Evolutionary conservation across 768 basidiomycete species (phyloP), one percentile per base, ranked within the genome.

Genomic region (Chalciporus pseudorubinellus): DNA sequence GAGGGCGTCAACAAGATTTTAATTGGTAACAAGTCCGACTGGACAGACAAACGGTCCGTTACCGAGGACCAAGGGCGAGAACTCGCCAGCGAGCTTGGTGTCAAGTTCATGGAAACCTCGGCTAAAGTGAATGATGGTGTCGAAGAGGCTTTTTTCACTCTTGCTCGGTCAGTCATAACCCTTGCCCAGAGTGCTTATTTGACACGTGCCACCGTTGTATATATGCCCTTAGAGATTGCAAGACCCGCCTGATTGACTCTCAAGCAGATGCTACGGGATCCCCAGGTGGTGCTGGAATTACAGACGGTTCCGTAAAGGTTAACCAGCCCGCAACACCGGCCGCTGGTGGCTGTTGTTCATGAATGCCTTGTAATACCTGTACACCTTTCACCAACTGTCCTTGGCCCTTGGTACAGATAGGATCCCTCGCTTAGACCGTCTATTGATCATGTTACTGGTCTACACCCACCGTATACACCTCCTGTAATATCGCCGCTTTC

Each of bases 1-100:
- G 93, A 98, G 59, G 94, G 93, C 33, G 97, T 98, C 58, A 98
- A 98, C 84, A 98, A 98, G 83, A 92, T 99, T 55, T 84, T 98
- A 46, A 91, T 98, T 59, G 97, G 97, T 34, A 99, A 99, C 78
- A 99, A 99, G 72, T 98, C 90, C 39, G 97, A 99, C 71, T 97
- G 95, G 93, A 84, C 86, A 50, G 95, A 98, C 72, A 98, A 97
- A 76, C 84, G 88, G 58, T 88, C 85, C 13, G 91, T 99, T 50
- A 86, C 92, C 5, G 85, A 89, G 68, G 89, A 92, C 64, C 91
- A 94, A 73, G 95, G 97, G 38, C 86, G 86, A 51, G 89, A 89
- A 61, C 82, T 99, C 39, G 97, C 97, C 5, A 78, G 87, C 48
- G 94, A 98, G 70, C 82, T 98, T 26, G 94, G 92, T n/a, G 81